Evolutionary conservation across 1,284 basidiomycete genomes (phyloP), one percentile per base, ranked within the genome.

Genomic region (Meripilus lineatus): DNA sequence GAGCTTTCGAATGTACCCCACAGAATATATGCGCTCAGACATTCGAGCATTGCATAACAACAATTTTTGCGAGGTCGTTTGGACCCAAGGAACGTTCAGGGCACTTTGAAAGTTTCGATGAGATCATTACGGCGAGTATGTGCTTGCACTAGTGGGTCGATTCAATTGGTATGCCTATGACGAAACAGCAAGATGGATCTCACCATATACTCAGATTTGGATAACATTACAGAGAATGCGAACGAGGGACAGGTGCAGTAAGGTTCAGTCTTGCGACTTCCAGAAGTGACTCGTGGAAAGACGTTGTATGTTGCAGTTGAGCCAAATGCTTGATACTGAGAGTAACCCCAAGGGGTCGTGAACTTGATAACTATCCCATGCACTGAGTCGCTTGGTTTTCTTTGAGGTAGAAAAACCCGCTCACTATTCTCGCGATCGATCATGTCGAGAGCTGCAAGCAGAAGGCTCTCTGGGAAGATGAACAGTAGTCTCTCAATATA

Each of bases 221-320:
- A 69, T 32, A 74, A 64, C 18, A 89, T 59, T 7, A 84, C 81
- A 7, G 75, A 71, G 49, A 77, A 79, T 1, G 75, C 61, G 54
- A 85, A 89, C 0, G 86, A 74, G 2, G 84, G 81, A 53, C 87
- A 89, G n/a, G 77, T 76, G 58, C 87, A 89, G 48, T 79, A 86
- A 44, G 71, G 69, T 10, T 73, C 67, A 20, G 67, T 55, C 34
- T 47, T 21, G 38, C 46, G 18, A 62, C 58, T 20, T 65, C 59
- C 32, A 53, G 57, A 46, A n/a, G 62, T 54, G 20, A 85, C 64
- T 35, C 71, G 68, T 4, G 81, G 70, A 36, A 79, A 76, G 38
- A 89, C 79, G 18, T 66, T 65, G 58, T 87, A 83, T 3, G 72
- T 77, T 17, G 73, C 70, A 5, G 72, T 79, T 3, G 81, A 79